Conservation (phyloP, 164 flowering plant species). For the Piper longum region DNA sequence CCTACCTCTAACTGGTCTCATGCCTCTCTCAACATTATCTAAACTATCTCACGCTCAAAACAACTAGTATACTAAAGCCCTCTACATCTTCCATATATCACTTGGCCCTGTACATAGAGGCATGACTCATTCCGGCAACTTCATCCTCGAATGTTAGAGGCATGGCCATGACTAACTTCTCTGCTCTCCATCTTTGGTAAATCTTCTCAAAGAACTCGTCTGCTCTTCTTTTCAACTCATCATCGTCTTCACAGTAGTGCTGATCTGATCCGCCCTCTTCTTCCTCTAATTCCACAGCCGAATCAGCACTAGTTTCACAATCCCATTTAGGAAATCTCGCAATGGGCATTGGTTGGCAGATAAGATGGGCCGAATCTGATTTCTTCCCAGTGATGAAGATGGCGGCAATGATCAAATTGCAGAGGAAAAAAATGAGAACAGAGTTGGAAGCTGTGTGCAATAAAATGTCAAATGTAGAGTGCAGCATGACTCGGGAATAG, state of each 20-base stretch:
- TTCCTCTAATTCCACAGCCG: not conserved
- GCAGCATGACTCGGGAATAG: constrained; percentile 23
- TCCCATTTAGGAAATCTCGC: not conserved
- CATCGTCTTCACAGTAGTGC: constrained; percentile 14
- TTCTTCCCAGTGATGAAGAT: constrained; percentile 25
- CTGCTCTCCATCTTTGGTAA: constrained; percentile 41
- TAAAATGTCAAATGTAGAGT: constrained; percentile 25
- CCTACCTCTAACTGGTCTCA: too few relatives aligned
- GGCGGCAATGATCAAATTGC: constrained; percentile 40
- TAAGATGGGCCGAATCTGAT: constrained; percentile 4
- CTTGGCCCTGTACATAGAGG: too few relatives aligned
- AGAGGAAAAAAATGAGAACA: constrained; percentile 30
- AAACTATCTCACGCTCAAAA: too few relatives aligned
- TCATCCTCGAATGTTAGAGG: not conserved
- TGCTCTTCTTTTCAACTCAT: constrained; percentile 33
- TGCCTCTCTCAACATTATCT: too few relatives aligned
- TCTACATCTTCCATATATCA: too few relatives aligned
- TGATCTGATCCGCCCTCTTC: constrained; percentile 3
- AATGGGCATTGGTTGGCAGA: not conserved
- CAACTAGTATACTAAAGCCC: too few relatives aligned
- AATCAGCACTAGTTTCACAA: not conserved
- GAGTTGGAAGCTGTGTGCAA: constrained; percentile 28
- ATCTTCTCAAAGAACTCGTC: constrained; percentile 49
- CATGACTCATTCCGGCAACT: too few relatives aligned
- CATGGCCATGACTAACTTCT: constrained; percentile 5